Evolutionary conservation across 2,329 filamentous ascomycete species (phyloP).

Genomic region (Hypoxylon rubiginosum): DNA sequence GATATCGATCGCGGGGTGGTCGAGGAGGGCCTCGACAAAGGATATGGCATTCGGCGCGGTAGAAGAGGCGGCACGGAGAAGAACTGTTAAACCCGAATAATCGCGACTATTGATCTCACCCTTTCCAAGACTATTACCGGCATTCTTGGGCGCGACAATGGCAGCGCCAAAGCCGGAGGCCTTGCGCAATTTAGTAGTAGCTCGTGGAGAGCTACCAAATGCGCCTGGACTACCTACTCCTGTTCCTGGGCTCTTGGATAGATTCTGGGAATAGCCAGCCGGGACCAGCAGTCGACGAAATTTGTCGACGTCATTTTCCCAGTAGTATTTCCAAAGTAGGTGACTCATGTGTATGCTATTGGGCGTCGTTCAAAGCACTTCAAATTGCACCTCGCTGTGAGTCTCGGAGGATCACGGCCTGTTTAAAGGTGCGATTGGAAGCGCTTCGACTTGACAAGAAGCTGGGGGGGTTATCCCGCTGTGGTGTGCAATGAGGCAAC

Average conservation of each 20-base stretch:
- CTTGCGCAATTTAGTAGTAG: slow-evolving; percentile 65
- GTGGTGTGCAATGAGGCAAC: not conserved
- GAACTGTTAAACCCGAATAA: slow-evolving; percentile 81
- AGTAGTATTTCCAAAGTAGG: slow-evolving; percentile 95
- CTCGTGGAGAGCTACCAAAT: slow-evolving; percentile 64
- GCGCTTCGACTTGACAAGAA: slow-evolving; percentile 49
- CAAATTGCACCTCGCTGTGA: slow-evolving; percentile 88
- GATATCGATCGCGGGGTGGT: slow-evolving; percentile 86
- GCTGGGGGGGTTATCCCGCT: slow-evolving; percentile 32
- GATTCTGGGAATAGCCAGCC: slow-evolving; percentile 68
- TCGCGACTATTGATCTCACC: slow-evolving; percentile 89
- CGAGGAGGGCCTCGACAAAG: slow-evolving; percentile 84
- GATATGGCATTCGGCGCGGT: slow-evolving; percentile 74
- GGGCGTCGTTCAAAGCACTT: slow-evolving; percentile 63
- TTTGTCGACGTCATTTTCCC: slow-evolving; percentile 96
- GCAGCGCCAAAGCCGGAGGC: slow-evolving; percentile 63
- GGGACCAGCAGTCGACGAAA: slow-evolving; percentile 91
- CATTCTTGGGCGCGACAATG: slow-evolving; percentile 60
- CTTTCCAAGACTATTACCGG: slow-evolving; percentile 60
- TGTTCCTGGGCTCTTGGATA: slow-evolving; percentile 65
- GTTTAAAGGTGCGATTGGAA: slow-evolving; percentile 80
- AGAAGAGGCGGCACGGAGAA: slow-evolving; percentile 88
- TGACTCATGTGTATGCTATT: slow-evolving; percentile 83
- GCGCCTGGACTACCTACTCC: slow-evolving; percentile 58
- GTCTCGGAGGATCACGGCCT: slow-evolving; percentile 86